Evolutionary conservation across 805 yeast species (phyloP).

Genomic region (Pichia nanzhaoensis): DNA sequence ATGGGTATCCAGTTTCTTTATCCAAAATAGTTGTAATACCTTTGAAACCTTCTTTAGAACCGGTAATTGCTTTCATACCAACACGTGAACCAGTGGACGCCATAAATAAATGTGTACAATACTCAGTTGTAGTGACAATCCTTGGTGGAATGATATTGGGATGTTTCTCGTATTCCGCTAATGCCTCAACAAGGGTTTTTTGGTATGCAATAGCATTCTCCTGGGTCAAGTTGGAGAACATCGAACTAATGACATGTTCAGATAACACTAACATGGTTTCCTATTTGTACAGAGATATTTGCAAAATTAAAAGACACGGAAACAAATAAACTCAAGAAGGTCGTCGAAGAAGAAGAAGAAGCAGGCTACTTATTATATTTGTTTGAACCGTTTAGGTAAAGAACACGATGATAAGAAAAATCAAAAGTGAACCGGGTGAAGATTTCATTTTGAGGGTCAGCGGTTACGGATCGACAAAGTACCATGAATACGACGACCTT

Average conservation of each 20-base stretch:
- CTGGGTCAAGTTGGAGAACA: slow-evolving; percentile 26
- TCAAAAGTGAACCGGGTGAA: no score
- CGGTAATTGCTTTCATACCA: slow-evolving; percentile 56
- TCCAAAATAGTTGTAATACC: slow-evolving; percentile 50
- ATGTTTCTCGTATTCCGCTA: slow-evolving; percentile 36
- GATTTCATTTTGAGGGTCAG: no score
- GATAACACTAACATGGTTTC: slow-evolving; percentile 31
- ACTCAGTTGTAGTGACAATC: slow-evolving; percentile 37
- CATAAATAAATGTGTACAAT: slow-evolving; percentile 52
- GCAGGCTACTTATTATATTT: no score
- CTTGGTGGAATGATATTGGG: slow-evolving; percentile 49
- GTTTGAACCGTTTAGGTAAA: no score
- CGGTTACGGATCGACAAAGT: no score
- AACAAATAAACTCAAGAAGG: no score
- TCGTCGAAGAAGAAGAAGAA: no score
- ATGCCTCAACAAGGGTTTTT: slow-evolving; percentile 30
- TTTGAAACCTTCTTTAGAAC: slow-evolving; percentile 51
- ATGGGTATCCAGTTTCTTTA: slow-evolving; percentile 41
- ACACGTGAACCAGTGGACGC: slow-evolving; percentile 51
- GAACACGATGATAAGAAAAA: no score
- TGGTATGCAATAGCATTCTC: slow-evolving; percentile 32
- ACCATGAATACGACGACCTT: no score
- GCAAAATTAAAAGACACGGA: no score
- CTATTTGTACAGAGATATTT: no score
- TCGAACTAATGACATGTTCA: slow-evolving; percentile 25